Evolutionary conservation across 2,329 filamentous ascomycete genomes (phyloP).

Genomic region (Daldinia sp.): DNA sequence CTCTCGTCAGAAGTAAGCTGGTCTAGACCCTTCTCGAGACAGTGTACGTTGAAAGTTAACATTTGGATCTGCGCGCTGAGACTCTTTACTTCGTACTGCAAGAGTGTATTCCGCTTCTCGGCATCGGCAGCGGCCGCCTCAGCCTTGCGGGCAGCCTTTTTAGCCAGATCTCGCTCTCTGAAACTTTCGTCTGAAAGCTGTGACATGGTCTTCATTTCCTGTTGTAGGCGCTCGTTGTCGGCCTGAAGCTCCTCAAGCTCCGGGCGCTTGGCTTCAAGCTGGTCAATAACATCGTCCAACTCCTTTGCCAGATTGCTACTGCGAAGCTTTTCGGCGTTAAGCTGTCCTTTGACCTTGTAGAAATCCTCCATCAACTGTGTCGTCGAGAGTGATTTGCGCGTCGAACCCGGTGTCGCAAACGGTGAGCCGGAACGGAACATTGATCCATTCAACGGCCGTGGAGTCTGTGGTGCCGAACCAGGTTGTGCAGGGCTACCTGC

Average conservation of each 20-base stretch:
- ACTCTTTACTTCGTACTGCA: conserved; percentile 89
- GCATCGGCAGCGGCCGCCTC: conserved; percentile 76
- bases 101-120: conserved; percentile 78
- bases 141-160: conserved; percentile 82
- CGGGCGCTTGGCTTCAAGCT: conserved; percentile 86
- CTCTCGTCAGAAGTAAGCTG: conserved; percentile 78
- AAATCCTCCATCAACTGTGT: conserved; percentile 74
- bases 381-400: conserved; percentile 70
- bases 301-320: conserved; percentile 80
- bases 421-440: conserved; percentile 68
- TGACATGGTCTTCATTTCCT: conserved; percentile 87
- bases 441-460: conserved; percentile 67
- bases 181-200: conserved; percentile 84
- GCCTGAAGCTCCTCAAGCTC: conserved; percentile 87
- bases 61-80: conserved; percentile 91
- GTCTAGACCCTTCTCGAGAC: conserved; percentile 81
- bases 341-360: conserved; percentile 76
- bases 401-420: conserved; percentile 70
- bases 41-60: conserved; percentile 86
- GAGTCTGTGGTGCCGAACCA: conserved; percentile 70
- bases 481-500: conserved; percentile 54
- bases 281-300: conserved; percentile 86
- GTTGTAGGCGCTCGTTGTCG: conserved; percentile 83
- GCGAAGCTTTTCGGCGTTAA: conserved; percentile 79
- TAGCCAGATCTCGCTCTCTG: conserved; percentile 81